phyloP scores from a whole-genome alignment of 306 rosid genomes.

The Vigna angularis region DNA sequence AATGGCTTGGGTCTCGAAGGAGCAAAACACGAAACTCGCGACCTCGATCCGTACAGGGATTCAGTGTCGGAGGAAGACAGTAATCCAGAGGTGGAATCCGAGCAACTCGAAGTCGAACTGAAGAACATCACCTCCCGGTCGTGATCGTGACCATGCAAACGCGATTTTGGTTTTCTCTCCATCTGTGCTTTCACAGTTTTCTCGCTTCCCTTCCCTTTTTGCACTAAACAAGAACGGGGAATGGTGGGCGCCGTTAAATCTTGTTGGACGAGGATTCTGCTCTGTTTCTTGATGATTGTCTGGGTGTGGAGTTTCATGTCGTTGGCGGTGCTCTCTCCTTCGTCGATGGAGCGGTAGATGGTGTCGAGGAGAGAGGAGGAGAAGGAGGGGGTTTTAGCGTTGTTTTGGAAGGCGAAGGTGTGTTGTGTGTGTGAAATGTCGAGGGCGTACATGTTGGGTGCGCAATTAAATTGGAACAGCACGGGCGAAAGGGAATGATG shows the following conservation, averaged over 20 bases:
- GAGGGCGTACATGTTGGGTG: constrained; percentile 51
- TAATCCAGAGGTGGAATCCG: constrained; percentile 85
- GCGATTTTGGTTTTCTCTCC: constrained; percentile 52
- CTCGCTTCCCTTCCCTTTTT: constrained; percentile 51
- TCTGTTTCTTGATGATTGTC: constrained; percentile 54
- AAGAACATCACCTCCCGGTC: constrained; percentile 67
- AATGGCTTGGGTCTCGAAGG: constrained; percentile 64
- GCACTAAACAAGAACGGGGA: constrained; percentile 54
- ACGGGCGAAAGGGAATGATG: constrained; percentile 43
- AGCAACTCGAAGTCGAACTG: constrained; percentile 77
- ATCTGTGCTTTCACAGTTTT: constrained; percentile 28
- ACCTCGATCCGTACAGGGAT: constrained; percentile 53
- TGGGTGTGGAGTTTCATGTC: constrained; percentile 58
- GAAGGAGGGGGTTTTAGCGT: constrained; percentile 64
- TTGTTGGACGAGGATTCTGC: constrained; percentile 40
- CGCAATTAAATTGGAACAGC: constrained; percentile 27
- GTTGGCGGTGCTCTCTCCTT: constrained; percentile 45
- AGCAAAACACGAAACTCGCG: constrained; percentile 58
- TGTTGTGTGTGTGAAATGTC: constrained; percentile 41
- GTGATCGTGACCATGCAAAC: constrained; percentile 32
- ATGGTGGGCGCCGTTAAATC: constrained; percentile 34
- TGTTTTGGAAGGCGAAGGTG: background rate
- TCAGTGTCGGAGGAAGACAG: constrained; percentile 89
- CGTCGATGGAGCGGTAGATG: constrained; percentile 87
- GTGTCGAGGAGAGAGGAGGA: constrained; percentile 80